Evolutionary conservation across 2,329 filamentous ascomycete species (phyloP).

Genomic region (Fusarium siculi): DNA sequence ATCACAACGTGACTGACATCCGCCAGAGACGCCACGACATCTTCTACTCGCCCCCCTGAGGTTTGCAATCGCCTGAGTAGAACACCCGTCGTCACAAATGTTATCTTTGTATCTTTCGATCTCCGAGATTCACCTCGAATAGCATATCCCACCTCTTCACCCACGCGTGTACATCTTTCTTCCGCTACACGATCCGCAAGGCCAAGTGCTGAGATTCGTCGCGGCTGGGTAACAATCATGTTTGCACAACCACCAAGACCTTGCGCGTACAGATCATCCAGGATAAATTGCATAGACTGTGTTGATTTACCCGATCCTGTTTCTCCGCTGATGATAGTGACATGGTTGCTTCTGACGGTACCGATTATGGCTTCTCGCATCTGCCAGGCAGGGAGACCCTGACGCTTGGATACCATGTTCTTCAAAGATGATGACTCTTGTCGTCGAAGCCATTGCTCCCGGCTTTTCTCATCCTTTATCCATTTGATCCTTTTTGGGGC

Average conservation of each 20-base stretch:
- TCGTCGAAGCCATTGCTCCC: conserved; percentile 75
- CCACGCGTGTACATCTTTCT: conserved; percentile 84
- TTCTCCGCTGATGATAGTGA: conserved; percentile 96
- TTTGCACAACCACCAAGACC: conserved; percentile 82
- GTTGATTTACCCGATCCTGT: conserved; percentile 98
- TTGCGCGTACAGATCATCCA: conserved; percentile 86
- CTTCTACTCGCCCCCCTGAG: conserved; percentile 81
- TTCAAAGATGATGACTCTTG: conserved; percentile 74
- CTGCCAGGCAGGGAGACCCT: conserved; percentile 87
- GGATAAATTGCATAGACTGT: conserved; percentile 93
- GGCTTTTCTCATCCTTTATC: conserved; percentile 68
- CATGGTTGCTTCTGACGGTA: conserved; percentile 80
- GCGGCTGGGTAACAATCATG: conserved; percentile 94
- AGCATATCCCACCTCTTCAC: conserved; percentile 90
- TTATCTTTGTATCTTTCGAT: conserved; percentile 84
- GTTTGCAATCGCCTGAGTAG: conserved; percentile 92
- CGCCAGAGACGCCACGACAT: conserved; percentile 82
- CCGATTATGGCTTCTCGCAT: conserved; percentile 80
- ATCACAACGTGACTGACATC: conserved; percentile 96
- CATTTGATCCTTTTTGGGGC: conserved; percentile 71
- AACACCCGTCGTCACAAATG: conserved; percentile 99
- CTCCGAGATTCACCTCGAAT: conserved; percentile 93
- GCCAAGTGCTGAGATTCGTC: conserved; percentile 92
- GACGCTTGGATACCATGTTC: conserved; percentile 78
- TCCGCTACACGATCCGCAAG: conserved; percentile 94